Evolutionary conservation across 2,329 filamentous ascomycete genomes (phyloP), one percentile per base, ranked within the genome.

Genomic region (Myriosclerotinia scirpicola): DNA sequence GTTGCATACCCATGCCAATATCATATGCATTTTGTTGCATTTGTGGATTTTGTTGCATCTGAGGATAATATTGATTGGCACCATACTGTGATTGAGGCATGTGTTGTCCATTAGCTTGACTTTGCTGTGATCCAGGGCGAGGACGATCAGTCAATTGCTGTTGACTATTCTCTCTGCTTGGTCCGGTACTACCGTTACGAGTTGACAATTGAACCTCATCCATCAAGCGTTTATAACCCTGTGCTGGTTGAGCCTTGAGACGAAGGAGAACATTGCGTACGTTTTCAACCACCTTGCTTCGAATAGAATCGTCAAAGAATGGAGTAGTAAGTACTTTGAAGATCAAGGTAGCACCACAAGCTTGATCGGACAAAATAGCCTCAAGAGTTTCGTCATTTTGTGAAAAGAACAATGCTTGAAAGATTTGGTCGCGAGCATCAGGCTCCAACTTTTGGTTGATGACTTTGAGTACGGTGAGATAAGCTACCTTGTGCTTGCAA

Each of bases 311-410:
- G 71, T 99, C 95, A 71, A 98, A 93, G 84, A 97, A 98, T 0
- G 95, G 95, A 9, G 93, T 98, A 0, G 95, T 98, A 66, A 99
- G 83, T 44, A 98, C 93, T 83, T 99, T 99, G 86, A 98, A 99
- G 75, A 99, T 98, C 72, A 99, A 81, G 0, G 94, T 98, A 4
- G 94, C 92, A 65, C 95, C 95, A 71, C 93, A 98, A 56, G 90
- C 87, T 74, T 96, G 92, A 76, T 99, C 95, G 69, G 87, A 90
- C 44, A 99, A 82, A 68, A 99, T 98, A 65, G 92, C 91, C 77
- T 97, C 93, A 52, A 99, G 80, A 1, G 91, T 87, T 72, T 93
- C 88, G 74, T 98, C 92, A 69, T 94, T 91, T 3, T 88, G 85
- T 11, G 91, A 93, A 79, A 97, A 96, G 84, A 99, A 98, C 44